Conservation (phyloP, 2,329 filamentous ascomycete genomes). For the Xylaria sp. region DNA sequence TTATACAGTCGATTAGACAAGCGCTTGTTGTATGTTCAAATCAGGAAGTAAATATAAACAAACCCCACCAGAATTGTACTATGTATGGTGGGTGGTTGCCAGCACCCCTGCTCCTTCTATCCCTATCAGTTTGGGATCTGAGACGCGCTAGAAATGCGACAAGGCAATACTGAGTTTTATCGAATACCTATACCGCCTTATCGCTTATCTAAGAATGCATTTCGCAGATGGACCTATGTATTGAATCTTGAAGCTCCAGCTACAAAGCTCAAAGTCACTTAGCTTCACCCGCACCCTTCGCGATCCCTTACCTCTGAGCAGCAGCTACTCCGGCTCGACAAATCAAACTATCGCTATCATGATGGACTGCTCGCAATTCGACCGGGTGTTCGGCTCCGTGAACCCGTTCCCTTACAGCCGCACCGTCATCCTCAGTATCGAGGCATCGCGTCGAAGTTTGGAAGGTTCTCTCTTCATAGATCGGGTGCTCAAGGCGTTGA, state of each 20-base stretch:
- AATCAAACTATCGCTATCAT: conserved; percentile 52
- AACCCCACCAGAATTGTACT: conserved; percentile 39
- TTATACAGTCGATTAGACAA: background rate
- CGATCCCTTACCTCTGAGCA: background rate
- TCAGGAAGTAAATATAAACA: conserved; percentile 44
- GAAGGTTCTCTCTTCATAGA: conserved; percentile 82
- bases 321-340: conserved; percentile 4
- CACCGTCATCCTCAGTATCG: conserved; percentile 69
- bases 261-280: background rate
- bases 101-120: conserved; percentile 25
- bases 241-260: background rate
- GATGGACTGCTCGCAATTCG: conserved; percentile 73
- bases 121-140: background rate
- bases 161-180: background rate
- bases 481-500: conserved; percentile 75
- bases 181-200: background rate
- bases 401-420: conserved; percentile 71
- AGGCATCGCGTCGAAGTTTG: conserved; percentile 72
- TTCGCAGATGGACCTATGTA: background rate
- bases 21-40: conserved; percentile 11
- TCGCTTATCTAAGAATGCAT: background rate
- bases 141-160: conserved; percentile 23
- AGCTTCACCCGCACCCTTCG: conserved; percentile 15
- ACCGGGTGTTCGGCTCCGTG: conserved; percentile 72
- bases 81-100: conserved; percentile 7